Conservation (phyloP, 257 asterid genomes). For the Ocimum tenuiflorum region DNA sequence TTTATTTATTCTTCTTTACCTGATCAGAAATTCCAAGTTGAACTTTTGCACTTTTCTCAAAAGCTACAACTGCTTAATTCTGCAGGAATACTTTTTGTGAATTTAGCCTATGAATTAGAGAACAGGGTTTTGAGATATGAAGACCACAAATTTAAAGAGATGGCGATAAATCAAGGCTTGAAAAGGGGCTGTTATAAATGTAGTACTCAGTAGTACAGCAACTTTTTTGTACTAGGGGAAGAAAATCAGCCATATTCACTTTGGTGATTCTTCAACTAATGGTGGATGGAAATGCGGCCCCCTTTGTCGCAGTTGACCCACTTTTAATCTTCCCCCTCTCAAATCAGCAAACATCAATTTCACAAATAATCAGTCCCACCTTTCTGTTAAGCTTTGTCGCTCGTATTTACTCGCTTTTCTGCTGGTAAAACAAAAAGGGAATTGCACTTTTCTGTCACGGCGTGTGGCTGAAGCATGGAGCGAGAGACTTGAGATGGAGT, state of each 20-base stretch:
- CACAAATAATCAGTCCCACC: not conserved
- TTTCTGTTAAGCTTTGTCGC: not conserved
- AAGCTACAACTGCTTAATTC: not conserved
- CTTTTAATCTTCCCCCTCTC: not conserved
- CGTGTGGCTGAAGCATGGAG: slow-evolving; percentile 17
- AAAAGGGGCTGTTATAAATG: not conserved
- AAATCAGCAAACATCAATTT: not conserved
- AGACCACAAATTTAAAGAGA: slow-evolving; percentile 8
- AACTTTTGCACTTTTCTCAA: not conserved
- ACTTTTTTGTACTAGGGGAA: not conserved
- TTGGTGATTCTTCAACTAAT: not conserved
- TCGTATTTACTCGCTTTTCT: not conserved
- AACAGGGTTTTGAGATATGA: not conserved
- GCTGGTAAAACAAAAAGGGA: not conserved
- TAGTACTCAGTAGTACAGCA: slow-evolving; percentile 17
- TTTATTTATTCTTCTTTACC: not conserved
- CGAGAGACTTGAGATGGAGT: not conserved
- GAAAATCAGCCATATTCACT: not conserved
- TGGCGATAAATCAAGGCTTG: slow-evolving; percentile 1
- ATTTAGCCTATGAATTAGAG: not conserved
- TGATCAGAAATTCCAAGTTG: not conserved
- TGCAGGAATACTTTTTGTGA: not conserved
- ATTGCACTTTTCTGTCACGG: not conserved
- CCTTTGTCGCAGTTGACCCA: slow-evolving; percentile 15
- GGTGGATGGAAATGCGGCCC: slow-evolving; percentile 11